phyloP scores from a whole-genome alignment of 192 early-diverging fungal genomes.

The Backusella westeae region DNA sequence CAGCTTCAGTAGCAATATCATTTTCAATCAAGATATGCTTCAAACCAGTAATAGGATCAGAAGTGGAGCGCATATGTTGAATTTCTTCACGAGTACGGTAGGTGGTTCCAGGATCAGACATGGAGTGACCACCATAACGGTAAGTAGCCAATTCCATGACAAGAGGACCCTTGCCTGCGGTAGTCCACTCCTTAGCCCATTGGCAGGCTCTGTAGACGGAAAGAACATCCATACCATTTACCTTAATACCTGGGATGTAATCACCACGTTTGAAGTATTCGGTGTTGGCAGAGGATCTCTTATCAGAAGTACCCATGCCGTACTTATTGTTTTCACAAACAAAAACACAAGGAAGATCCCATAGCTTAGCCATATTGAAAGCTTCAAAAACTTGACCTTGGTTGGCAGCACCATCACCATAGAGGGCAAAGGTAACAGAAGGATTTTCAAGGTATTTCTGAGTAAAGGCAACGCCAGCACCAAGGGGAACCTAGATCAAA shows the following conservation, averaged over 20 bases:
- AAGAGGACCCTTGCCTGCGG: constrained; percentile 83
- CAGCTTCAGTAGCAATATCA: constrained; percentile 74
- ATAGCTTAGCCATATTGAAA: constrained; percentile 99
- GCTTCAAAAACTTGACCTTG: constrained; percentile 99
- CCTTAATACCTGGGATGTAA: constrained; percentile 93
- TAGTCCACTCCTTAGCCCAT: constrained; percentile 83
- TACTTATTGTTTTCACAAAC: constrained; percentile 99
- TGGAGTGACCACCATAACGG: constrained; percentile 99
- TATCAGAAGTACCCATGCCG: constrained; percentile 95
- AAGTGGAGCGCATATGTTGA: constrained; percentile 94
- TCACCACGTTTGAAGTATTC: constrained; percentile 95
- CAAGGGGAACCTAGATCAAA: constrained; percentile 60
- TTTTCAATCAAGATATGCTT: constrained; percentile 79
- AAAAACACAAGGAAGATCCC: constrained; percentile 90
- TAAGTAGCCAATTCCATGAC: constrained; percentile 97
- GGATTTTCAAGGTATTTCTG: constrained; percentile 86
- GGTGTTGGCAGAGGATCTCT: constrained; percentile 88
- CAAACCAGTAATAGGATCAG: constrained; percentile 91
- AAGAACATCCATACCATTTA: constrained; percentile 93
- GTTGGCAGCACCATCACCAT: constrained; percentile 98
- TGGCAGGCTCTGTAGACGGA: constrained; percentile 85
- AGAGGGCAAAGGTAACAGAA: constrained; percentile 86
- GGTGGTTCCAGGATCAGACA: constrained; percentile 99
- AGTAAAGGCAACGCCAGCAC: constrained; percentile 83
- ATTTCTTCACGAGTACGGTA: constrained; percentile 99